Conservation (phyloP, 2,329 filamentous ascomycete genomes). For the Xylaria multiplex region DNA sequence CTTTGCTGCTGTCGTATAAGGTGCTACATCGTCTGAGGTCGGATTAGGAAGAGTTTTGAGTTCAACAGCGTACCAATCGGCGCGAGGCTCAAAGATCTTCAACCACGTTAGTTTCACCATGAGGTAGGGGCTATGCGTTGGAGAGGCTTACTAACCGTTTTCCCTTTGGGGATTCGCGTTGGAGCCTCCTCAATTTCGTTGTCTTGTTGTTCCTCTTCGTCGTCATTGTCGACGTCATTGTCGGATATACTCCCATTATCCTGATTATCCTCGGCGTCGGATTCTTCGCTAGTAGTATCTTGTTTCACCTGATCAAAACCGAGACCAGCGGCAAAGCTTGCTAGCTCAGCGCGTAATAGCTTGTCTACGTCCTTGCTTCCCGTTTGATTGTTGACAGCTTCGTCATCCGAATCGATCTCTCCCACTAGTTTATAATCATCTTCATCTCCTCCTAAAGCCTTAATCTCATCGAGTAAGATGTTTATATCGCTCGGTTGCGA, state of each 20-base stretch:
- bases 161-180: slow-evolving; percentile 47
- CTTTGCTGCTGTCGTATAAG: slow-evolving; percentile 57
- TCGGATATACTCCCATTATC: slow-evolving; percentile 43
- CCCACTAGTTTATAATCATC: slow-evolving; percentile 70
- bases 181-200: slow-evolving; percentile 43
- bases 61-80: slow-evolving; percentile 65
- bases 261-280: slow-evolving; percentile 48
- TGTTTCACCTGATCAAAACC: slow-evolving; percentile 58
- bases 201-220: slow-evolving; percentile 29
- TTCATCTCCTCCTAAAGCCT: slow-evolving; percentile 72
- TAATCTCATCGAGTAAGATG: slow-evolving; percentile 69
- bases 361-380: slow-evolving; percentile 55
- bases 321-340: slow-evolving; percentile 62
- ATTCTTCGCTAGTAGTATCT: slow-evolving; percentile 52
- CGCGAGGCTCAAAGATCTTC: slow-evolving; percentile 66
- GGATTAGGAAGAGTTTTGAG: slow-evolving; percentile 57
- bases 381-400: slow-evolving; percentile 51
- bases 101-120: slow-evolving; percentile 31
- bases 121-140: slow-evolving; percentile 9
- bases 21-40: slow-evolving; percentile 57
- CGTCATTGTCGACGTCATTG: slow-evolving; percentile 38
- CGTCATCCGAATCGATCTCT: slow-evolving; percentile 62
- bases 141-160: slow-evolving; percentile 57
- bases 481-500: slow-evolving; percentile 44
- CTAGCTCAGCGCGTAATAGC: slow-evolving; percentile 61